Conservation (phyloP, 2,329 filamentous ascomycete genomes). For the Chaetothyriales sp. region DNA sequence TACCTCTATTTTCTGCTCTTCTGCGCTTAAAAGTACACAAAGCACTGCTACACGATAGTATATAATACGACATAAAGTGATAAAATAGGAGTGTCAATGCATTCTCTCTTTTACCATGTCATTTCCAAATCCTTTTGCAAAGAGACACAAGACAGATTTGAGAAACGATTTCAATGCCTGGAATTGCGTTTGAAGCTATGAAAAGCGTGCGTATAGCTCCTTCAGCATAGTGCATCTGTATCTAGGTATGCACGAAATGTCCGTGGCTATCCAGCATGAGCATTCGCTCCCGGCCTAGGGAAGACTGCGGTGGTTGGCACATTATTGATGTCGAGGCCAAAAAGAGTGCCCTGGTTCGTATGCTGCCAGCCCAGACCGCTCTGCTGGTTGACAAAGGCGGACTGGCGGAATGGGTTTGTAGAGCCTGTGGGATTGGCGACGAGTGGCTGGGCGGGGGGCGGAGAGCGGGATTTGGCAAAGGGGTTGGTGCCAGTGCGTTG, state of each 20-base stretch:
- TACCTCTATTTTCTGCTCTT: too few relatives aligned
- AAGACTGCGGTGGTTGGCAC: constrained; percentile 73
- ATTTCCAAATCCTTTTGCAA: too few relatives aligned
- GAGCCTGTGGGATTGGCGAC: constrained; percentile 68
- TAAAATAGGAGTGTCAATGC: too few relatives aligned
- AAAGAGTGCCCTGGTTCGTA: constrained; percentile 63
- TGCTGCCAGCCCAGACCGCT: constrained; percentile 85
- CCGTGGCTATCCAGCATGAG: neutral
- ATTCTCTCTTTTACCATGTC: too few relatives aligned
- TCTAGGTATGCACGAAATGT: too few relatives aligned
- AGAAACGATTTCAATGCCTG: too few relatives aligned
- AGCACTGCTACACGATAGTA: too few relatives aligned
- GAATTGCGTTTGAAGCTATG: neutral
- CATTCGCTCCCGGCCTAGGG: constrained; percentile 50
- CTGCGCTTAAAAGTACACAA: too few relatives aligned
- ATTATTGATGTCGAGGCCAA: constrained; percentile 57
- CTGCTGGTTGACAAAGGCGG: constrained; percentile 73
- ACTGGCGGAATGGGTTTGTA: constrained; percentile 91
- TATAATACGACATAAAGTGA: too few relatives aligned
- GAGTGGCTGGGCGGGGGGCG: constrained; percentile 35
- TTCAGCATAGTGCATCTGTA: too few relatives aligned
- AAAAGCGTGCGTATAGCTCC: neutral
- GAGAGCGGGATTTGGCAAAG: constrained; percentile 45
- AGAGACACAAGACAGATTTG: too few relatives aligned
- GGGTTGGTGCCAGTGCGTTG: constrained; percentile 60